Evolutionary conservation across 176 grass and related monocot genomes (phyloP).

Genomic region (Triticum timopheevii): DNA sequence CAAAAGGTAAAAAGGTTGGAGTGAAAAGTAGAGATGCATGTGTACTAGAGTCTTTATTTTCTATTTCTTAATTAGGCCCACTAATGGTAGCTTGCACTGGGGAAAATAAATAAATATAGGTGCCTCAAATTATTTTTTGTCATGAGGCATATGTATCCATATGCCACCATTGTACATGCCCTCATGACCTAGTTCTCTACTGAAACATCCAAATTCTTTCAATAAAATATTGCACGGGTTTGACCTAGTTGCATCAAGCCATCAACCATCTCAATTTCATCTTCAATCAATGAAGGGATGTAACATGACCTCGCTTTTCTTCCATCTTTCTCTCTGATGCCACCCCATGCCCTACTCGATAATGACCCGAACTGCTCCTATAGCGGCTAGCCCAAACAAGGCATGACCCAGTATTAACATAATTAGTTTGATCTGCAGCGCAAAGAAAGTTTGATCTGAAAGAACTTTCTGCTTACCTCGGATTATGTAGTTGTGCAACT

Average conservation of each 20-base stretch:
- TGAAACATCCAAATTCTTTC: not conserved
- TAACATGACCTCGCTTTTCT: not conserved
- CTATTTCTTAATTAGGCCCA: too few relatives aligned
- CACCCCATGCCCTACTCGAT: not conserved
- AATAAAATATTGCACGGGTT: constrained; percentile 18
- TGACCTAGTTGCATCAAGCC: constrained; percentile 16
- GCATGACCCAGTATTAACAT: not conserved
- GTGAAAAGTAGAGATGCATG: too few relatives aligned
- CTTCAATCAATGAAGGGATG: not conserved
- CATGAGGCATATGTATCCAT: too few relatives aligned
- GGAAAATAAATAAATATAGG: too few relatives aligned
- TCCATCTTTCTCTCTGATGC: not conserved
- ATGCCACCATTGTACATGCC: too few relatives aligned
- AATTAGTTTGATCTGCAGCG: not conserved
- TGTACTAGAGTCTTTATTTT: too few relatives aligned
- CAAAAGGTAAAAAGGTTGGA: too few relatives aligned
- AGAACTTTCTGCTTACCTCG: not conserved
- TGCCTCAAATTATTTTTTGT: too few relatives aligned
- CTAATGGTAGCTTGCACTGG: too few relatives aligned
- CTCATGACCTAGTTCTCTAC: not conserved
- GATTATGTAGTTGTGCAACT: too few relatives aligned
- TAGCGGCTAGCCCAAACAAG: not conserved
- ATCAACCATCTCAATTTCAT: not conserved
- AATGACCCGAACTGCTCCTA: not conserved
- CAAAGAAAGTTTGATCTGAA: not conserved